Evolutionary conservation across 257 asterid species (phyloP).

Genomic region (Solanum pennellii): DNA sequence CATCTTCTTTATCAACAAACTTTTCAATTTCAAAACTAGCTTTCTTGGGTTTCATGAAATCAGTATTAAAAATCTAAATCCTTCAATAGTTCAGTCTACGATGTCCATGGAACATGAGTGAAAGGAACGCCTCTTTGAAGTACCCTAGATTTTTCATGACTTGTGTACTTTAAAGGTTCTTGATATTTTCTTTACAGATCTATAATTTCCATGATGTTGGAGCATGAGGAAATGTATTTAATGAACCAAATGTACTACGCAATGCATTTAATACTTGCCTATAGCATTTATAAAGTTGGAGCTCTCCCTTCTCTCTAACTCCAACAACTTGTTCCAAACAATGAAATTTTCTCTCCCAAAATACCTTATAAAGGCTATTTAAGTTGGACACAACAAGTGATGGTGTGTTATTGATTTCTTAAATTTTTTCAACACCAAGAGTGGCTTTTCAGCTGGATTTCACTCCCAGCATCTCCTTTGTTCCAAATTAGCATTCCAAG

Average conservation of each 20-base stretch:
- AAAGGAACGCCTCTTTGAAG: neutral
- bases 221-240: neutral
- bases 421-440: neutral
- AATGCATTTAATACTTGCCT: neutral
- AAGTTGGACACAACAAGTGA: neutral
- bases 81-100: neutral
- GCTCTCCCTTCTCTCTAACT: neutral
- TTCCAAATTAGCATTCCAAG: neutral
- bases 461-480: neutral
- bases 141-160: neutral
- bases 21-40: neutral
- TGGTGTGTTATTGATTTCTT: neutral
- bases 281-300: neutral
- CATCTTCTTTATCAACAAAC: neutral
- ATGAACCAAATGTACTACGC: neutral
- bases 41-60: neutral
- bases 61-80: neutral
- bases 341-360: neutral
- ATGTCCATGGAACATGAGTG: neutral
- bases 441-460: neutral
- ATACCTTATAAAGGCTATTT: neutral
- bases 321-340: neutral
- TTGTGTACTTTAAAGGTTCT: neutral
- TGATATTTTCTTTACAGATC: neutral
- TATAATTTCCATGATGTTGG: neutral